Evolutionary conservation across 106 monocot genomes (phyloP).

Genomic region (Ottelia alismoides): DNA sequence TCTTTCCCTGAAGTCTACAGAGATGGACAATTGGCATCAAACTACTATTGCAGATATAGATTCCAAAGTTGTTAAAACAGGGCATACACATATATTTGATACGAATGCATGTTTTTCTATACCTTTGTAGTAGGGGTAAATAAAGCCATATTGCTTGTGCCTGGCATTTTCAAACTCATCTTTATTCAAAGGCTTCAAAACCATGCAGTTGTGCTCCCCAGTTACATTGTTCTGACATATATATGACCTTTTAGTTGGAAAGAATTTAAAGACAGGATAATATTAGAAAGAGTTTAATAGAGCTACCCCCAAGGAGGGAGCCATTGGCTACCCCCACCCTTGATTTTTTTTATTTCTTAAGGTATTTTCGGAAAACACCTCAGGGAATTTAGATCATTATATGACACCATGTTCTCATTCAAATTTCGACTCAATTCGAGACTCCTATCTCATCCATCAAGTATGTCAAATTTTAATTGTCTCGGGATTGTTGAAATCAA

Average conservation of each 20-base stretch:
- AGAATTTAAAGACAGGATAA: too few relatives aligned
- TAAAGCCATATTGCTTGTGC: conserved; percentile 49
- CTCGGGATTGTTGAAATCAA: too few relatives aligned
- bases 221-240: conserved; percentile 66
- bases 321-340: too few relatives aligned
- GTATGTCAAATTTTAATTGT: too few relatives aligned
- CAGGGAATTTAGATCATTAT: too few relatives aligned
- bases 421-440: too few relatives aligned
- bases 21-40: neutral
- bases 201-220: conserved; percentile 92
- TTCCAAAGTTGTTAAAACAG: neutral
- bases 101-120: neutral
- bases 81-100: neutral
- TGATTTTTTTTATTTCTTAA: too few relatives aligned
- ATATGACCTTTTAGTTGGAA: neutral
- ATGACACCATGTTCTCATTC: too few relatives aligned
- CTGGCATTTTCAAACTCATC: conserved; percentile 53
- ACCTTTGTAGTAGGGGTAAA: conserved; percentile 87
- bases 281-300: too few relatives aligned
- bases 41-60: neutral
- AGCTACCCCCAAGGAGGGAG: too few relatives aligned
- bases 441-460: too few relatives aligned
- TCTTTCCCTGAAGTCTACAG: conserved; percentile 71
- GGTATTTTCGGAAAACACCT: too few relatives aligned
- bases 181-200: conserved; percentile 66